Percentiles rank a stretch among this genome's conserved stretches.
phyloP scores from a whole-genome alignment of 2,329 filamentous ascomycete species.

The Diplodia seriata region DNA sequence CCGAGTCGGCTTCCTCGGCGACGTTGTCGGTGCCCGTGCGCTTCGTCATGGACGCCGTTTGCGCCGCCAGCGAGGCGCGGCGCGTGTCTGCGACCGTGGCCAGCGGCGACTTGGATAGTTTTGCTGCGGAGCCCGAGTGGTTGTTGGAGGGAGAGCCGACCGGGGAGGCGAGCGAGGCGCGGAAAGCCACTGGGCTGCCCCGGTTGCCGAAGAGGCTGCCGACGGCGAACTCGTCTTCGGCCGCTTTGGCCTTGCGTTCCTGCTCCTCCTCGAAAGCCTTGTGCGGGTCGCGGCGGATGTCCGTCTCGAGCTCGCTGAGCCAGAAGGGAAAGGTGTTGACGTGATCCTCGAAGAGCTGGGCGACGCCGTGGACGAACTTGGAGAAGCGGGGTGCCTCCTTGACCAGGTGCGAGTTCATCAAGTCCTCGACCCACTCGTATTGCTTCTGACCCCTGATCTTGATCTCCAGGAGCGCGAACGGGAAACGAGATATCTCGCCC shows the following conservation, averaged over 20 bases:
- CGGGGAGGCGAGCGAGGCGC: conserved; percentile 69
- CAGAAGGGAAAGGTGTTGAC: conserved; percentile 97
- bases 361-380: conserved; percentile 95
- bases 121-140: conserved; percentile 53
- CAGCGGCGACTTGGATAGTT: conserved; percentile 38
- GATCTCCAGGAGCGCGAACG: conserved; percentile 89
- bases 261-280: conserved; percentile 91
- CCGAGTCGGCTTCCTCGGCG: conserved; percentile 56
- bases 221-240: conserved; percentile 86
- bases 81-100: conserved; percentile 36
- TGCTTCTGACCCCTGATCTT: conserved; percentile 76
- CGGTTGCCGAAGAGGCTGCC: conserved; percentile 77
- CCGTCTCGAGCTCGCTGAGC: conserved; percentile 87
- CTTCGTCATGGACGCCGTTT: conserved; percentile 35
- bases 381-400: conserved; percentile 90
- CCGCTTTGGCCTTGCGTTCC: conserved; percentile 77
- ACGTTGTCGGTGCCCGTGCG: conserved; percentile 40
- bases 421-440: conserved; percentile 85
- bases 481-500: conserved; percentile 89
- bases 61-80: conserved; percentile 35
- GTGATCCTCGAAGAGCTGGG: conserved; percentile 88
- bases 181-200: conserved; percentile 55
- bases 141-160: conserved; percentile 70
- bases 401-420: conserved; percentile 92
- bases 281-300: conserved; percentile 93